Conservation (phyloP, 108 stramenopile species). For the Chaetoceros tenuissimus region DNA sequence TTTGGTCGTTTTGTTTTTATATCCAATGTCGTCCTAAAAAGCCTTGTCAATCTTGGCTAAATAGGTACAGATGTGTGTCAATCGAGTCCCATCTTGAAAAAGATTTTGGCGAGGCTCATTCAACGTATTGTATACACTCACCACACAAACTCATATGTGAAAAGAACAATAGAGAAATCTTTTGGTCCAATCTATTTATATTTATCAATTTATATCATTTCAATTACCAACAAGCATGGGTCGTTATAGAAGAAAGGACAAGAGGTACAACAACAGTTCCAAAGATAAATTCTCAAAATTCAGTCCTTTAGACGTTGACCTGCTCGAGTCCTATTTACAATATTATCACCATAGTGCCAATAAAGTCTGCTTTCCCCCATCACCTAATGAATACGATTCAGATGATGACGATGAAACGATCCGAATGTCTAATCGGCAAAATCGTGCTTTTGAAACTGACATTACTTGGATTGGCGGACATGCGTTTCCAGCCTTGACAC, state of each 20-base stretch:
- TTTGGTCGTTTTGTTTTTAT: no score
- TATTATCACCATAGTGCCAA: neutral
- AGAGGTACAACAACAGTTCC: neutral
- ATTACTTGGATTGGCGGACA: conserved; percentile 21
- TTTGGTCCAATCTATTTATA: no score
- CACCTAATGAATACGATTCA: neutral
- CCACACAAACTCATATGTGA: no score
- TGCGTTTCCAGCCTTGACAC: conserved; percentile 32
- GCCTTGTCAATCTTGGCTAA: no score
- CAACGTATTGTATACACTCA: no score
- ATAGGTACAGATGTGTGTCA: no score
- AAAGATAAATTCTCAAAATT: neutral
- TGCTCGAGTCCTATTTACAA: neutral
- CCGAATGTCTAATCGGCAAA: neutral
- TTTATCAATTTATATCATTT: no score
- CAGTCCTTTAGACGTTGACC: neutral
- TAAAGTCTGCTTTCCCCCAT: neutral
- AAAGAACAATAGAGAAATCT: no score
- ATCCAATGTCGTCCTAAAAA: no score
- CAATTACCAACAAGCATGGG: no score
- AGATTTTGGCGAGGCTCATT: no score
- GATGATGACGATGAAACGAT: neutral
- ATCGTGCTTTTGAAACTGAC: neutral
- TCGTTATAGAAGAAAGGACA: neutral
- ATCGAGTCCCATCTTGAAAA: no score